Evolutionary conservation across 371 early-diverging fungal species (phyloP), one percentile per base, ranked within the genome.

Genomic region (Rhizomucor miehei): DNA sequence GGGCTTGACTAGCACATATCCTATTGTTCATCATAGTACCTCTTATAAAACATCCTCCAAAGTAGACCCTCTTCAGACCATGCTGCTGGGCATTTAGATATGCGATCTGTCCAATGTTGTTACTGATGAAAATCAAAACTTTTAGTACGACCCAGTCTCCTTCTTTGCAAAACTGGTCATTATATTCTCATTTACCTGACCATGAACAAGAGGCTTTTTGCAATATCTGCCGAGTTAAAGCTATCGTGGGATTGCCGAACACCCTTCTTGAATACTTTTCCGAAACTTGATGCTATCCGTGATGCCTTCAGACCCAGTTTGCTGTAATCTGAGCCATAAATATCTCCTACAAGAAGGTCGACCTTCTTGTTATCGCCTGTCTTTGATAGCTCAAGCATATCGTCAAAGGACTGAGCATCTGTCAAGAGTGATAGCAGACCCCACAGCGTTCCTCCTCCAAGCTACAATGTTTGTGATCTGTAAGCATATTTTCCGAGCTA

Each of bases 401-500:
- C 85, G 64, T 98, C 97, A 63, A 94, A 98, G 17, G 89, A 85
- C 57, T 75, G 75, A 29, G 84, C 85, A 49, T 89, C 85, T 14
- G 95, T 95, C 57, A 98, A 72, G 50, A 95, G 63, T 3, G 92
- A 86, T 51, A 94, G 67, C 23, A 98, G 73, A 2, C 98, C 98
- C 97, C 97, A 97, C 19, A 96, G 77, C n/a, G 98, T 98, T 51
- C 97, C 98, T 44, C 98, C 98, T 44, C 98, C 98, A 52, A 98
- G 80, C 84, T 86, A 57, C 6, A 16, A 47, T 39, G 19, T 14
- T n/a, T 41, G 5, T n/a, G n/a, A n/a, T n/a, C n/a, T n/a, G 8
- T 5, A 29, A 8, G 29, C 29, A 5, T 29, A 29, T 29, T 29
- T 29, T n/a, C n/a, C n/a, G 29, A 29, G 3, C 29, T 3, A 36